Base-by-base conservation (phyloP, 805 yeast genomes). In the Candida quercuum region DNA sequence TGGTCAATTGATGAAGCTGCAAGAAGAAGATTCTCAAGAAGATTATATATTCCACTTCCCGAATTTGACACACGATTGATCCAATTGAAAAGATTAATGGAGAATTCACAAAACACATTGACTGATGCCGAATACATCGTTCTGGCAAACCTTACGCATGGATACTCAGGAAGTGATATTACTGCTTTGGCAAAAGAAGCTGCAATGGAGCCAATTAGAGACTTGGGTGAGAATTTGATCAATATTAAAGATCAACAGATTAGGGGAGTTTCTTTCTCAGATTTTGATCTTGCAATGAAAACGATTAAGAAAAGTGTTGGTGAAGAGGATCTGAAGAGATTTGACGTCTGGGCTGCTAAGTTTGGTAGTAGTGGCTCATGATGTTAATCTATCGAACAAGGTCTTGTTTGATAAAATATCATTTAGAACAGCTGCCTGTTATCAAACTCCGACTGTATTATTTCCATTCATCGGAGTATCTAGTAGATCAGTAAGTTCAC, bases 1-100 rank as follows among this genome's bases (percentile, higher is more conserved):
- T 91, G 99, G 99, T 85, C 87, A 3, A 88, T 86, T 42, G 99
- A 91, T 60, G 99, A 91, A 54, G 98, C 98, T 4, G 99, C 98
- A 0, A 69, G 98, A 50, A 73, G 99, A 56, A 72, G 99, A 47
- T 91, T 91, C 60, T 95, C 88, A 8, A 75, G 95, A 46, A 67
- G 98, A 39, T 94, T 87, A 54, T 91, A 91, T 61, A 93, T 91
- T 41, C 98, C 99, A 6, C 66, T 91, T 38, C 99, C 99, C 0
- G 98, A 89, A 54, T 72, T 68, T 17, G 89, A 82, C 47, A 88
- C 97, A 0, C 67, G 98, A 40, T 60, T 69, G 32, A 76, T 77
- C 8, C 99, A 93, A 54, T 64, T 91, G 17, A 58, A 60, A 36
- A 85, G 81, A 55, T 69, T 91, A 39, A 60, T 91, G 46, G 66